A percentile compares a stretch with the other conserved stretches of the same genome.
phyloP scores from a whole-genome alignment of 805 yeast species.

The Lipomyces kockii region DNA sequence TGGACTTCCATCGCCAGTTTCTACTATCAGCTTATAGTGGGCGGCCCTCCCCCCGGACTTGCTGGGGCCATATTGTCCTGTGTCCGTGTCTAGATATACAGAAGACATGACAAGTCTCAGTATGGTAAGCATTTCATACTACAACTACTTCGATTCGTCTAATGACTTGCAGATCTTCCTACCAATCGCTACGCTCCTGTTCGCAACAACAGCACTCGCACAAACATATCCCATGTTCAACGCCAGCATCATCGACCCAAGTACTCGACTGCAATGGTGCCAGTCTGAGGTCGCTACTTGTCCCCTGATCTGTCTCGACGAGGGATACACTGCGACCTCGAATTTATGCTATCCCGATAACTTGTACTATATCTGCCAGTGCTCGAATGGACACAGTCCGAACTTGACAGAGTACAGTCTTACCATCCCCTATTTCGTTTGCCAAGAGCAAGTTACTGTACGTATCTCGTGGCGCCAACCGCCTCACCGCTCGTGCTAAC shows the following conservation, averaged over 20 bases:
- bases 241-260: background rate
- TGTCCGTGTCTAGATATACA: too few relatives aligned
- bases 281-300: background rate
- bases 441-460: conserved; percentile 5
- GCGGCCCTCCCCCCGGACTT: too few relatives aligned
- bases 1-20: too few relatives aligned
- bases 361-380: conserved; percentile 3
- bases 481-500: background rate
- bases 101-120: too few relatives aligned
- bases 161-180: too few relatives aligned
- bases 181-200: background rate
- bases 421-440: conserved; percentile 2
- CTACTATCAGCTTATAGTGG: too few relatives aligned
- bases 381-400: conserved; percentile 2
- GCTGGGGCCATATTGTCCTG: too few relatives aligned
- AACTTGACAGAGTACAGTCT: conserved; percentile 5
- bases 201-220: background rate
- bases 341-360: conserved; percentile 7
- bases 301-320: conserved; percentile 10
- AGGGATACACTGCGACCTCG: background rate
- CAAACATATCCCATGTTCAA: conserved; percentile 4
- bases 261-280: background rate
- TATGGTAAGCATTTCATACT: too few relatives aligned
- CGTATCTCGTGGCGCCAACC: background rate
- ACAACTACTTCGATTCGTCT: too few relatives aligned